These are phyloP conservation scores for Knoxdaviesia proteae DNA, from an alignment of 2,329 filamentous ascomycete genomes.

Conservation along the genomic window DNA sequence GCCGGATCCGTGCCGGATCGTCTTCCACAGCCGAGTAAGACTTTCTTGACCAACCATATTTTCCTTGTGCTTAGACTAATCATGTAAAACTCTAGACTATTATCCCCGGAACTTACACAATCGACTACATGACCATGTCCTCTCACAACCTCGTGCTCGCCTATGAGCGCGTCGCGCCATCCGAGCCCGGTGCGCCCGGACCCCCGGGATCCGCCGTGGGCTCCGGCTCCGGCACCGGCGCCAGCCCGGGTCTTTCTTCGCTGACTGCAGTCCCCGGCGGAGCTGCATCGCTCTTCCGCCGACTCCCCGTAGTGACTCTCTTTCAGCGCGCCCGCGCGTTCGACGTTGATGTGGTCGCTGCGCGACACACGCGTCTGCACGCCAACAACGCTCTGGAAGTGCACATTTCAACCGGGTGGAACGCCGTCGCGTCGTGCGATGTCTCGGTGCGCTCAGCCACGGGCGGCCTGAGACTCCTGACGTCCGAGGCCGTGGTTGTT, in stretches of 20 bases:
- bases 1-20: conserved; percentile 22
- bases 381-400: conserved; percentile 60
- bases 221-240: too few relatives aligned
- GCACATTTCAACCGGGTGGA: conserved; percentile 52
- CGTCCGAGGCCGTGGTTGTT: conserved; percentile 33
- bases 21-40: conserved; percentile 16
- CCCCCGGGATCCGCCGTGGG: too few relatives aligned
- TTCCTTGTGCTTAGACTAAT: too few relatives aligned
- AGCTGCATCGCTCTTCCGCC: too few relatives aligned
- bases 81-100: conserved; percentile 24
- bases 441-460: conserved; percentile 43
- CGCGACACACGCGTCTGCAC: conserved; percentile 58
- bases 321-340: conserved; percentile 53
- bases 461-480: conserved; percentile 42
- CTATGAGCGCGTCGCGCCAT: conserved; percentile 32
- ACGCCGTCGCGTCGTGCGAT: conserved; percentile 38
- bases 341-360: conserved; percentile 43
- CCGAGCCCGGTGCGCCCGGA: too few relatives aligned
- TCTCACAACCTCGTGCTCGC: conserved; percentile 43
- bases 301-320: conserved; percentile 41
- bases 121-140: conserved; percentile 49
- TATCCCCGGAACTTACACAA: conserved; percentile 52
- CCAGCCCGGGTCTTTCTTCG: too few relatives aligned
- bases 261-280: too few relatives aligned
- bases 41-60: not conserved